Evolutionary conservation across 2,329 filamentous ascomycete species (phyloP), one percentile per base, ranked within the genome.

Genomic region (Lithohypha guttulata): DNA sequence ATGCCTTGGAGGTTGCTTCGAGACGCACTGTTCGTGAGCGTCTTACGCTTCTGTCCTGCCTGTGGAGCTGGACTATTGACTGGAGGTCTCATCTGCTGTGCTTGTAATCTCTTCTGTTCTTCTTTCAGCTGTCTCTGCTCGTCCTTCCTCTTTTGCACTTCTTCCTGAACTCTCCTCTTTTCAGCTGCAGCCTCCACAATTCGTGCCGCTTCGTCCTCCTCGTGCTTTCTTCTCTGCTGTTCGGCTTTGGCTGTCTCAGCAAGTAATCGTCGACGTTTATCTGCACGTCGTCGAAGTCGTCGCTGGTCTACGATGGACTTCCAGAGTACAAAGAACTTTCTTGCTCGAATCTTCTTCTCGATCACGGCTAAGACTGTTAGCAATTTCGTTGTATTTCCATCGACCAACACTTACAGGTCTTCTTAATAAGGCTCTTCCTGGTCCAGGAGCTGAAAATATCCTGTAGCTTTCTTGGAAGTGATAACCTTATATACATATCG

Each of bases 301-400:
- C 47, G 53, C 15, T 52, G 51, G 50, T 59, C 60, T 18, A 54
- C 55, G 25, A 53, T 51, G 20, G 55, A 51, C 38, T 59, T 54
- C 63, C 62, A 66, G 37, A 48, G 47, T 23, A 46, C 51, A 6
- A 51, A 56, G 48, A 56, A 67, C 36, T 60, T 59, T 29, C 55
- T 47, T 11, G 45, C 42, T 7, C 66, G 52, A 19, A 54, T 50
- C 6, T 50, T 42, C 19, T 41, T 39, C 26, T 60, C 55, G 39
- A 57, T 55, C 52, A 52, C 47, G 11, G 35, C 44, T 53, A 45
- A 41, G n/a, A 22, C 13, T 13, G 17, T 29, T n/a, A n/a, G n/a
- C n/a, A n/a, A n/a, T n/a, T n/a, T n/a, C n/a, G n/a, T n/a, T n/a
- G n/a, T n/a, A n/a, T n/a, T n/a, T n/a, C n/a, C n/a, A n/a, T n/a